phyloP scores from a whole-genome alignment of 257 asterid species.

The Solanum virginianum region DNA sequence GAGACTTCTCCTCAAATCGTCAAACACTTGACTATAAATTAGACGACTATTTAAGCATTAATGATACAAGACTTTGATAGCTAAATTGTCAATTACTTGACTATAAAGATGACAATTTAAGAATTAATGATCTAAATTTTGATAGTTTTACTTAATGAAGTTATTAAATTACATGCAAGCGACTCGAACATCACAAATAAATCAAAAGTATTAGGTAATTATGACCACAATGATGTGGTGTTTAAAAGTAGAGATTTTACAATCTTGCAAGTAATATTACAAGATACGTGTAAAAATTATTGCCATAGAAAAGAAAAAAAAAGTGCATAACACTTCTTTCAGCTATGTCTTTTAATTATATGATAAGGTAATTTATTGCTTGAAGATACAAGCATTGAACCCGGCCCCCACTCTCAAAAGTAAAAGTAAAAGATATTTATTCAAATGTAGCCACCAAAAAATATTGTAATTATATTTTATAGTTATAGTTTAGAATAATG shows the following conservation, averaged over 20 bases:
- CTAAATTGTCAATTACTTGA: too few relatives aligned
- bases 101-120: too few relatives aligned
- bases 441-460: too few relatives aligned
- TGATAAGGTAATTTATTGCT: neutral
- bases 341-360: neutral
- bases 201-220: neutral
- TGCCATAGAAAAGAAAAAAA: neutral
- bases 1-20: too few relatives aligned
- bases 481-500: too few relatives aligned
- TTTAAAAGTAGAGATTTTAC: neutral
- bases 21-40: neutral
- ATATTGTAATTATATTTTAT: too few relatives aligned
- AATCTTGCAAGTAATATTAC: neutral
- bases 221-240: neutral
- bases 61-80: neutral
- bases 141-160: too few relatives aligned
- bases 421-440: neutral
- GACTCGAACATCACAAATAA: accelerated
- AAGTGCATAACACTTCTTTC: neutral
- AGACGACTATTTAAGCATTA: neutral
- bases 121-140: too few relatives aligned
- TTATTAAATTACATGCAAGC: neutral
- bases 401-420: neutral
- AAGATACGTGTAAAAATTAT: neutral
- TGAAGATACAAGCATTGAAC: neutral